Evolutionary conservation across 495 filamentous ascomycete genomes (phyloP), one percentile per base, ranked within the genome.

Genomic region (Staphylotrichum longicolle): DNA sequence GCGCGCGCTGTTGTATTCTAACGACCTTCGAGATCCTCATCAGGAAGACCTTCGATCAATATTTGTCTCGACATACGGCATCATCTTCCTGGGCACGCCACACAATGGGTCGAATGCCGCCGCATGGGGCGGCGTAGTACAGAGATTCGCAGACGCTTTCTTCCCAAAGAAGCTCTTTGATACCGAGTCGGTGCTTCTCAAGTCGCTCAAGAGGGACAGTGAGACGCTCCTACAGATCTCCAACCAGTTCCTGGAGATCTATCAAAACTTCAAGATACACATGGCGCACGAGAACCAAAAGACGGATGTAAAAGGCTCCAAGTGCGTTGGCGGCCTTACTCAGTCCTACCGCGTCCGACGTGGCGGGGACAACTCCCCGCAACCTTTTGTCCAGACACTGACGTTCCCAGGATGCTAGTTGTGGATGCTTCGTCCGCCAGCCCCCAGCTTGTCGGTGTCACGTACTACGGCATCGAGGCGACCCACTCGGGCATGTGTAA

Each of bases 401-500:
- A 68, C 52, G 12, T 10, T 14, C 2, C 14, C 50, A 74, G 71
- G 66, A 63, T 66, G 48, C 66, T 81, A 52, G 83, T 93, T 57
- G 91, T 96, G 5, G 90, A 93, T 48, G 82, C 91, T 45, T 75
- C 75, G 33, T 93, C 90, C 1, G 91, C 90, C 0, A 83, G 86
- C 32, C 91, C 91, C 5, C 85, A 88, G 47, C 73, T 89, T 20
- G 86, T 88, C 15, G 87, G 89, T 57, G 89, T 90, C 1, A 85
- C 86, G 57, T 86, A 88, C 50, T 90, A 87, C 66, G 87, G 88
- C 12, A 91, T 96, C 50, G 88, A 93, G 64, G 86, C 88, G 2
- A 87, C 84, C n/a, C 91, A 96, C 70, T 88, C 86, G n/a, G 80
- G 84, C 41, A 94, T 96, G 89, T 91, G 86, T 78, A 94, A 91